Evolutionary conservation across 2,329 filamentous ascomycete species (phyloP).

Genomic region (Pseudogymnoascus sp.): DNA sequence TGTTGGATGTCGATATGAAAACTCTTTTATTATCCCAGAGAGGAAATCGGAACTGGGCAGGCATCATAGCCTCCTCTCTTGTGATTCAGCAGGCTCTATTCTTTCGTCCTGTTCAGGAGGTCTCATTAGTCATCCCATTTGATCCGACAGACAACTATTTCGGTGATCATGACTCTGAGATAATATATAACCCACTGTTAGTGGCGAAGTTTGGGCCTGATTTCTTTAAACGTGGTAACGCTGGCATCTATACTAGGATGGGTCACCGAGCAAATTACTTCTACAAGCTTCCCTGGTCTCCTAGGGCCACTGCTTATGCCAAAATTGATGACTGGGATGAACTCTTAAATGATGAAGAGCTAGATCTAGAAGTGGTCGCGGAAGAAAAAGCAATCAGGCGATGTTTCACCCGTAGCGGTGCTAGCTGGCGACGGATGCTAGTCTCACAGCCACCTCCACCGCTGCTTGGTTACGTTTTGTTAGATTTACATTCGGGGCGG

Average conservation of each 20-base stretch:
- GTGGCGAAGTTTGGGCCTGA: neutral
- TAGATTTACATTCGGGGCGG: neutral
- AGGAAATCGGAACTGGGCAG: neutral
- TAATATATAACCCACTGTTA: constrained; percentile 2
- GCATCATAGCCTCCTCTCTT: neutral
- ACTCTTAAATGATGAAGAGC: neutral
- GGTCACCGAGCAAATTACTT: neutral
- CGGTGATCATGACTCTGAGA: neutral
- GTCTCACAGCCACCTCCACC: constrained; percentile 7
- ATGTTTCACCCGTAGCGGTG: neutral
- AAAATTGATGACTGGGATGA: neutral
- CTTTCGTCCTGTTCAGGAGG: neutral
- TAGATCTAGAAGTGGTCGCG: neutral
- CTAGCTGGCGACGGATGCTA: constrained; percentile 4
- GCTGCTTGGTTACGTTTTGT: neutral
- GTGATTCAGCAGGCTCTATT: neutral
- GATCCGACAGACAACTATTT: neutral
- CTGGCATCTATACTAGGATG: neutral
- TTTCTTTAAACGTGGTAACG: neutral
- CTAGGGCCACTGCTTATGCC: neutral
- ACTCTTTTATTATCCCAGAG: neutral
- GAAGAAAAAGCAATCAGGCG: neutral
- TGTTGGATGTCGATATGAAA: neutral
- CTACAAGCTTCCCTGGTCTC: neutral
- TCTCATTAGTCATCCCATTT: neutral